Evolutionary conservation across 768 basidiomycete genomes (phyloP), one percentile per base, ranked within the genome.

Genomic region (Termitomyces bulborhizus): DNA sequence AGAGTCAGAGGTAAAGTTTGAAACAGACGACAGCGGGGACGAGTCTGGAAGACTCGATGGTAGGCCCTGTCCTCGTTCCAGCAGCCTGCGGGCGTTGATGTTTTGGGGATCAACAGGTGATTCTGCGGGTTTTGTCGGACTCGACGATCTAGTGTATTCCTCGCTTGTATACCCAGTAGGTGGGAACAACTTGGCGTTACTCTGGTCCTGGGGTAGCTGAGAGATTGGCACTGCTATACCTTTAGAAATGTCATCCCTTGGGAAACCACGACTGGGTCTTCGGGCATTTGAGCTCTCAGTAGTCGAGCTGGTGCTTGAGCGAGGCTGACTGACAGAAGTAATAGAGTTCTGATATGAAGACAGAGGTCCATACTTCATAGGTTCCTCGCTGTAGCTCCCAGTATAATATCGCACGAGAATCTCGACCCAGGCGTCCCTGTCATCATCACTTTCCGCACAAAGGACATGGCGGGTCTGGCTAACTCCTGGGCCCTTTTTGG

Each of bases 351-450:
- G 26, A 50, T 50, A 40, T 21, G 60, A 58, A 34, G 71, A 54
- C 31, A 68, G 65, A 43, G 70, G 65, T 43, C 72, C 70, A 54
- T 74, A 71, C 43, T 75, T 69, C 50, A 78, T 67, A 7, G 81
- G 71, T 45, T 90, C 87, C 43, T 90, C 88, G 69, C 81, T 86
- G 72, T 91, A 91, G n/a, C 73, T 71, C 34, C 91, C 91, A 7
- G 84, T 80, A 56, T 90, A 90, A 68, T 94, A 93, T 43, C 88
- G 82, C 53, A 97, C 93, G 51, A 99, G 84, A 57, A 92, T 85
- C 55, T 92, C 87, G 27, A 99, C 94, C 97, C 97, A 99, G 54
- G 76, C 81, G 67, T 99, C 97, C 44, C 97, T 80, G 66, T 96
- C 94, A 43, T 78, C 73, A 70, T 99, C 97, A 66, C 92, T 97